Evolutionary conservation across 495 filamentous ascomycete genomes (phyloP).

Genomic region (Neurospora sp.): DNA sequence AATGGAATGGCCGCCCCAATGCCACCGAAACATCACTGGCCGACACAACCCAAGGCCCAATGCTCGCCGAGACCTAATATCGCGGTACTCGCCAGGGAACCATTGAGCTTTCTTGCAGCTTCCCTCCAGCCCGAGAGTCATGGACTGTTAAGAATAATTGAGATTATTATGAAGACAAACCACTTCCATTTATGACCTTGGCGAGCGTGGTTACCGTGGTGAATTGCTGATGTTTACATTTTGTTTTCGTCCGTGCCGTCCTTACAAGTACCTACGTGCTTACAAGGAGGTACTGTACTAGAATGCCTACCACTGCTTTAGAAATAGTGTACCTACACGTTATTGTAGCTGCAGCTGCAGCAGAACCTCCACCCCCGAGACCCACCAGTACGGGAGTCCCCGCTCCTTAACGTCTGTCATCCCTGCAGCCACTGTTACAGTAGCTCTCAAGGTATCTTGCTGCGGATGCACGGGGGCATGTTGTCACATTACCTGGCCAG

Average conservation of each 20-base stretch:
- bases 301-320: background rate
- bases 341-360: background rate
- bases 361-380: background rate
- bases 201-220: background rate
- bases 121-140: background rate
- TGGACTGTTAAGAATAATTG: background rate
- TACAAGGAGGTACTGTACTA: background rate
- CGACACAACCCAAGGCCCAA: slow-evolving; percentile 8
- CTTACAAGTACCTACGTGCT: no score
- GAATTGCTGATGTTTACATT: background rate
- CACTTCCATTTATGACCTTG: background rate
- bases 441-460: background rate
- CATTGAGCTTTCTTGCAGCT: background rate
- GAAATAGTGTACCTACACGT: background rate
- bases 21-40: slow-evolving; percentile 8
- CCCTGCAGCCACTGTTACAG: background rate
- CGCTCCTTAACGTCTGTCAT: background rate
- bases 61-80: background rate
- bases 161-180: background rate
- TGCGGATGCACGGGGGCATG: background rate
- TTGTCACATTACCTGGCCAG: background rate
- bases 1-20: slow-evolving; percentile 41
- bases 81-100: background rate
- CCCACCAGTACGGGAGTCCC: background rate
- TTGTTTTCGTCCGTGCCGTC: background rate